A percentile compares a stretch with the other conserved stretches of the same genome.
phyloP scores from a whole-genome alignment of 352 stramenopile species.

The Globisporangium perplexum region DNA sequence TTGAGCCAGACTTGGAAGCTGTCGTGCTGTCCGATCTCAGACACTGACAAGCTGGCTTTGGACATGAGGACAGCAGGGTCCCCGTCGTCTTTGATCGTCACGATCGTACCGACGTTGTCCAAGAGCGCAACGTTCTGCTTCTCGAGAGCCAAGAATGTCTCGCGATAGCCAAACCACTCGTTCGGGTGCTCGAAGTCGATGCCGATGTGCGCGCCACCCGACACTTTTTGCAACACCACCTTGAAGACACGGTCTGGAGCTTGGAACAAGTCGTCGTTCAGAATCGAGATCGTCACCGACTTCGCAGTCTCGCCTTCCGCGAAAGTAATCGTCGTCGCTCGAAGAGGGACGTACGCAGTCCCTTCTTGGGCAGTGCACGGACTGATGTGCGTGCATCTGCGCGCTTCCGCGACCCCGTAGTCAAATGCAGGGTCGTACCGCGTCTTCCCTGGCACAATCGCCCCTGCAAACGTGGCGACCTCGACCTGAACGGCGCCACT shows the following conservation, averaged over 20 bases:
- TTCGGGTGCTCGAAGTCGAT: slow-evolving; percentile 53
- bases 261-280: slow-evolving; percentile 55
- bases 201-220: slow-evolving; percentile 47
- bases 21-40: slow-evolving; percentile 62
- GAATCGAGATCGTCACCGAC: slow-evolving; percentile 44
- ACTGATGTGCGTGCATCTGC: slow-evolving; percentile 58
- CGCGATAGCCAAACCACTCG: slow-evolving; percentile 40
- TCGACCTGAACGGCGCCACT: slow-evolving; percentile 49
- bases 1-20: slow-evolving; percentile 49
- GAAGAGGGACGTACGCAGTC: slow-evolving; percentile 42
- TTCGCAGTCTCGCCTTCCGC: slow-evolving; percentile 34
- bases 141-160: slow-evolving; percentile 37
- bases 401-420: slow-evolving; percentile 38
- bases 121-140: slow-evolving; percentile 23
- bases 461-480: slow-evolving; percentile 48
- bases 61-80: slow-evolving; percentile 59
- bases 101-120: slow-evolving; percentile 62
- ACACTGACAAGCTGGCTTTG: slow-evolving; percentile 56
- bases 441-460: slow-evolving; percentile 37
- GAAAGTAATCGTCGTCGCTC: slow-evolving; percentile 43
- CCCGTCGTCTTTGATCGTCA: slow-evolving; percentile 60
- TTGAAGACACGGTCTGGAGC: slow-evolving; percentile 65
- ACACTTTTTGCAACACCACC: slow-evolving; percentile 36
- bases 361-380: slow-evolving; percentile 43
- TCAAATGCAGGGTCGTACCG: slow-evolving; percentile 51